Evolutionary conservation across 148 eudicot species (phyloP), one percentile per base, ranked within the genome.

Genomic region (Vaccinium darrowii): DNA sequence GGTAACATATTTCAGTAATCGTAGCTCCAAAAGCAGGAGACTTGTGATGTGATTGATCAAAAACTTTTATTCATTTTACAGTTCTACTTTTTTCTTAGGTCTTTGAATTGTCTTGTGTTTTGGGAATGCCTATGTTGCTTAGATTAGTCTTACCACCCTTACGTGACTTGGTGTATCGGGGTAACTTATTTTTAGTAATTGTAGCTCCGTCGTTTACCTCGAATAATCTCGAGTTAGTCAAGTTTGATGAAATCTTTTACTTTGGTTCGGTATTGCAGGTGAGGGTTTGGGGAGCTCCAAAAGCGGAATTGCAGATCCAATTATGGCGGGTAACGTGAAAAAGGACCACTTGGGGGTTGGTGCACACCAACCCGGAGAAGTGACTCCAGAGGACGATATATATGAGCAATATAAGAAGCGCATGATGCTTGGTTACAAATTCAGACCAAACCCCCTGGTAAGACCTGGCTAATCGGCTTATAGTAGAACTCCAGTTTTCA

Each of bases 321-420:
- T 97, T 50, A 85, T 88, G 84, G 99, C 99, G 11, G 99, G 99
- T 33, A 89, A 90, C 86, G 93, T 97, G 27, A 97, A 97, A 88
- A 85, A 85, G 78, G 88, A 97, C 85, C 84, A 95, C 82, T 86
- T 97, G 87, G 99, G 99, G 25, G 99, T 97, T 67, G 99, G 99
- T 58, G 99, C 99, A n/a, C 87, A 88, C 25, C 90, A 94, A 54
- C 99, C 99, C 0, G 98, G 99, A 7, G 99, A 97, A 85, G 99
- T 97, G 82, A 93, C 90, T 50, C 91, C 99, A 56, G 99, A 95
- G 0, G 99, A 97, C 86, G 99, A 97, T 86, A 97, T 97, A 82
- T 97, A 97, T 14, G 99, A 97, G 87, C 99, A 97, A 85, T 97
- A 97, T 86, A 97, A 97, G 91, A 97, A 97, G 90, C 94, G 98